phyloP scores from a whole-genome alignment of 2,329 filamentous ascomycete genomes.

The Monascus ruber region DNA sequence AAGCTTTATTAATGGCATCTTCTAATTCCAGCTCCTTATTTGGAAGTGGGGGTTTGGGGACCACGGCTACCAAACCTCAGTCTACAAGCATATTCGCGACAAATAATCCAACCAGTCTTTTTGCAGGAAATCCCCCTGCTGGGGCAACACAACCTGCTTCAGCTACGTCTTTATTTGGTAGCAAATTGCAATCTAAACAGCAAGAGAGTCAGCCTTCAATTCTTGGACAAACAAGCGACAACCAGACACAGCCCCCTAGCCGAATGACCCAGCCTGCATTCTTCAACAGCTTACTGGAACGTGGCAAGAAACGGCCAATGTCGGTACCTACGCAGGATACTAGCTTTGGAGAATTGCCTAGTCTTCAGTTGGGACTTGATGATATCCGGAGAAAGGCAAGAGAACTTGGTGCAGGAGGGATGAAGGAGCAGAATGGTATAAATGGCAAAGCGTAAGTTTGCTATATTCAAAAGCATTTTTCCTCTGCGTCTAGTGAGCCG shows the following conservation, averaged over 20 bases:
- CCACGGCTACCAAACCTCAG: conserved; percentile 11
- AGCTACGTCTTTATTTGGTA: conserved; percentile 15
- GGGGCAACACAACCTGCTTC: conserved; percentile 11
- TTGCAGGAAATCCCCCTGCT: conserved; percentile 11
- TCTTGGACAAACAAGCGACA: conserved; percentile 14
- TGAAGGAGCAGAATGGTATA: conserved; percentile 34
- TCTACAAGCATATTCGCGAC: conserved; percentile 16
- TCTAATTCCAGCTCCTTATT: conserved; percentile 18
- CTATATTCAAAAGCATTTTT: conserved; percentile 22
- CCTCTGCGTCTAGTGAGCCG: background rate
- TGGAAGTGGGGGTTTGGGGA: conserved; percentile 16
- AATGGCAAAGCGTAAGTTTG: conserved; percentile 46
- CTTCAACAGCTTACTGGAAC: conserved; percentile 53
- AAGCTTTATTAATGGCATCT: background rate
- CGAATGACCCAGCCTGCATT: conserved; percentile 44
- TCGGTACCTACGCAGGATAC: conserved; percentile 47
- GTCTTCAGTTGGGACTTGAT: conserved; percentile 78
- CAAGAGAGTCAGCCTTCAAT: conserved; percentile 14
- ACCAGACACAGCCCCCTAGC: conserved; percentile 13
- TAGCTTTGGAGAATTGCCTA: conserved; percentile 66
- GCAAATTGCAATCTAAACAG: conserved; percentile 12
- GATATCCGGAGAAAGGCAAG: conserved; percentile 70
- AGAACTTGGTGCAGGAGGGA: conserved; percentile 59
- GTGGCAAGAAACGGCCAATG: conserved; percentile 56
- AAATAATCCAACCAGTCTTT: conserved; percentile 15